These are phyloP conservation scores for Sporothrix humicola DNA, from an alignment of 2,329 filamentous ascomycete species.

Conservation along the genomic window DNA sequence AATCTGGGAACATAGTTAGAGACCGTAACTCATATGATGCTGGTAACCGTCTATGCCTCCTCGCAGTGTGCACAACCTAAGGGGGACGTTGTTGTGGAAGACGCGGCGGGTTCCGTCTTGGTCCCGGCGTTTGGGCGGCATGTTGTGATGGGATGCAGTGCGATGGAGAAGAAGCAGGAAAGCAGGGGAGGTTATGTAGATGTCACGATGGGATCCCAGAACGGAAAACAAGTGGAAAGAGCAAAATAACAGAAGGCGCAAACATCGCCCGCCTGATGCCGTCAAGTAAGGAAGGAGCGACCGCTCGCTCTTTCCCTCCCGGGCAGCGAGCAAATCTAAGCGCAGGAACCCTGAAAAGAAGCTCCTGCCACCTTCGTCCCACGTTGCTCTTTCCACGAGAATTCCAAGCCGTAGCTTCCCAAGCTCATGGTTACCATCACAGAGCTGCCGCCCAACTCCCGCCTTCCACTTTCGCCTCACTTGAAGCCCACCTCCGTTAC, in stretches of 20 bases:
- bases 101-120: neutral
- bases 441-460: neutral
- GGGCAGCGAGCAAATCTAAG: neutral
- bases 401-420: neutral
- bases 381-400: neutral
- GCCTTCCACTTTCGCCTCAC: neutral
- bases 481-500: slow-evolving; percentile 19
- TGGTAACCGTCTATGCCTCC: neutral
- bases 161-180: neutral
- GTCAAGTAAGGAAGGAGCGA: slow-evolving; percentile 5
- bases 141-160: slow-evolving; percentile 12
- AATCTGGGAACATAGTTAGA: slow-evolving; percentile 63
- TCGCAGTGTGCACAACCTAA: neutral
- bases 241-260: slow-evolving; percentile 4
- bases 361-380: neutral
- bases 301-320: neutral
- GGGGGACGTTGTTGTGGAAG: slow-evolving; percentile 29
- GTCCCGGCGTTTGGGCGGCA: neutral
- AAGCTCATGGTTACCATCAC: neutral
- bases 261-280: neutral
- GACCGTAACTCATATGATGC: too few species aligned
- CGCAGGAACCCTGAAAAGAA: too few species aligned
- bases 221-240: neutral
- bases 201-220: neutral
- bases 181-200: neutral